phyloP scores from a whole-genome alignment of 305 asterid genomes.

The Solanum aculeatissimum region DNA sequence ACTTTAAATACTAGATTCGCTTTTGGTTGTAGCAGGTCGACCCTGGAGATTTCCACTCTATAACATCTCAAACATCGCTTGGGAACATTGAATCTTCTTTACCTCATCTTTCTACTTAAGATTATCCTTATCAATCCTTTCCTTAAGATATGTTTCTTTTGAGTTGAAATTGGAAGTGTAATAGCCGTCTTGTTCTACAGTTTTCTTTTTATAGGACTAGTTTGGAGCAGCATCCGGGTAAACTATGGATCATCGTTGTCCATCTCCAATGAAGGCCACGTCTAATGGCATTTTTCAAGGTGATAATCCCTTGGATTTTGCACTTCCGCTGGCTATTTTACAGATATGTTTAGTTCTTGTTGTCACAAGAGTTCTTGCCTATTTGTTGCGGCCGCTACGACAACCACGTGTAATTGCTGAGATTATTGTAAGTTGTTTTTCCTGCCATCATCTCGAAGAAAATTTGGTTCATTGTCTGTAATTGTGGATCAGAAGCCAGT shows the following conservation, averaged over 20 bases:
- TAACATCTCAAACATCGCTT: background rate
- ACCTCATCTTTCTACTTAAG: background rate
- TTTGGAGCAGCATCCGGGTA: background rate
- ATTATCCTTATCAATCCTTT: background rate
- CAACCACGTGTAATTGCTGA: slow-evolving; percentile 24
- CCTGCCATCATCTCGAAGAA: background rate
- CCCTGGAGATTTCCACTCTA: no score
- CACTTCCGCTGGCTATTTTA: slow-evolving; percentile 12
- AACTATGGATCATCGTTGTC: background rate
- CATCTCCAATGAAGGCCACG: slow-evolving; percentile 12
- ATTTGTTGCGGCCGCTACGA: slow-evolving; percentile 10
- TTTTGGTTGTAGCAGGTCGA: background rate
- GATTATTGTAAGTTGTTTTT: slow-evolving; percentile 10
- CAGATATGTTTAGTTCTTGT: slow-evolving; percentile 18
- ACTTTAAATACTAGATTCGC: background rate
- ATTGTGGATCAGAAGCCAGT: background rate
- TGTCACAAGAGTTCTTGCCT: slow-evolving; percentile 14
- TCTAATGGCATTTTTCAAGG: slow-evolving; percentile 22
- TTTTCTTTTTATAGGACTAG: background rate
- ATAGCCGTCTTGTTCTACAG: background rate
- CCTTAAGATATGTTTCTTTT: background rate
- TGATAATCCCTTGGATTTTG: slow-evolving; percentile 17
- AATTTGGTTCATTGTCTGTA: background rate
- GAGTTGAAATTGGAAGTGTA: background rate
- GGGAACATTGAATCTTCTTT: background rate